These are phyloP conservation scores for Fraxinus albicans DNA, from an alignment of 305 asterid genomes.

Conservation along the genomic window DNA sequence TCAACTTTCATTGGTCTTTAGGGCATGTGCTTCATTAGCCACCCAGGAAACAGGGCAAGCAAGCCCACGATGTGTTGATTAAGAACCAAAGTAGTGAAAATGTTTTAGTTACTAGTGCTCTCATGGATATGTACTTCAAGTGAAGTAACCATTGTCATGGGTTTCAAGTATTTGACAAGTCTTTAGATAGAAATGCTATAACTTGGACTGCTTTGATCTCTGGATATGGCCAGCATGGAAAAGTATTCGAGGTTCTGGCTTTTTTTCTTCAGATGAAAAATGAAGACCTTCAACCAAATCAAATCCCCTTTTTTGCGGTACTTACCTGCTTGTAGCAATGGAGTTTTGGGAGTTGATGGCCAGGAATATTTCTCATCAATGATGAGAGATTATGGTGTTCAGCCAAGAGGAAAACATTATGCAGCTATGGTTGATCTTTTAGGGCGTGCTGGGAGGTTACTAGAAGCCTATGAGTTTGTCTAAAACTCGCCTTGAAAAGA, in stretches of 20 bases:
- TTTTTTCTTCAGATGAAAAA: slow-evolving; percentile 62
- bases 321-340: slow-evolving; percentile 85
- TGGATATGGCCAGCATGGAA: slow-evolving; percentile 40
- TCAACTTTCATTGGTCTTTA: not conserved
- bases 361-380: too few species aligned
- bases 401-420: not conserved
- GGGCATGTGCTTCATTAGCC: not conserved
- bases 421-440: slow-evolving; percentile 81
- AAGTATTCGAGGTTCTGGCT: slow-evolving; percentile 57
- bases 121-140: not conserved
- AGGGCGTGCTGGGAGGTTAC: slow-evolving; percentile 78
- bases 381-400: too few species aligned
- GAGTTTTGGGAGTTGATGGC: slow-evolving; percentile 34
- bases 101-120: not conserved
- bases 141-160: not conserved
- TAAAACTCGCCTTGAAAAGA: slow-evolving; percentile 51
- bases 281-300: slow-evolving; percentile 80
- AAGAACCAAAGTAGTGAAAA: not conserved
- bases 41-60: not conserved
- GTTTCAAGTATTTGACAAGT: not conserved
- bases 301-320: slow-evolving; percentile 75
- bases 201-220: not conserved
- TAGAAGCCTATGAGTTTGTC: slow-evolving; percentile 68
- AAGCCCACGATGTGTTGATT: not conserved
- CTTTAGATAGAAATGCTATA: not conserved